These are phyloP conservation scores for Linnemannia hyalina DNA, from an alignment of 192 early-diverging fungal species.

Conservation along the genomic window DNA sequence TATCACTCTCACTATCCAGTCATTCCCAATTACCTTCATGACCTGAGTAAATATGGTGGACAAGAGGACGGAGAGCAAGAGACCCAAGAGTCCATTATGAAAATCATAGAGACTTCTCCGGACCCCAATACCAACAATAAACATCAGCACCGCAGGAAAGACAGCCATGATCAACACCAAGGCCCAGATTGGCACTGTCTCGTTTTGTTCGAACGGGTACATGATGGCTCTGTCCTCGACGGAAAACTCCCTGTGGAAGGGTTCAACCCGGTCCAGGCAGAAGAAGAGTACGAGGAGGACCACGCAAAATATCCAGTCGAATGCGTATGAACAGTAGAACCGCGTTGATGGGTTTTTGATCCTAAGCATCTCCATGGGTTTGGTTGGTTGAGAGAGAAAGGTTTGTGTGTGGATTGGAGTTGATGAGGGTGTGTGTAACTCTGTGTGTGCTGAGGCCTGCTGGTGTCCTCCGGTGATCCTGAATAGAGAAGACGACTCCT, in stretches of 20 bases:
- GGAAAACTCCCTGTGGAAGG: constrained; percentile 79
- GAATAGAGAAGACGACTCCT: background rate
- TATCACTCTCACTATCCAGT: background rate
- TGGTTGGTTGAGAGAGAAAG: background rate
- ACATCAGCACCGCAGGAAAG: constrained; percentile 55
- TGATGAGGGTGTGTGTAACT: background rate
- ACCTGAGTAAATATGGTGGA: constrained; percentile 61
- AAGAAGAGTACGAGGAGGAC: constrained; percentile 72
- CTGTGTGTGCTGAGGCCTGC: background rate
- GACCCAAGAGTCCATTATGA: constrained; percentile 50
- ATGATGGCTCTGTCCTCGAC: constrained; percentile 75
- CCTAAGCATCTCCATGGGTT: constrained; percentile 13
- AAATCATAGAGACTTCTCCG: constrained; percentile 43
- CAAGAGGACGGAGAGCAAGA: constrained; percentile 52
- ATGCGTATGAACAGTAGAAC: constrained; percentile 20
- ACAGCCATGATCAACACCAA: constrained; percentile 46
- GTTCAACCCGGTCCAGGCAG: constrained; percentile 64
- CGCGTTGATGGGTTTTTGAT: constrained; percentile 10
- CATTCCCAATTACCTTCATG: constrained; percentile 46
- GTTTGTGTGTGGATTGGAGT: background rate
- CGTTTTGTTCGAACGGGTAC: constrained; percentile 58
- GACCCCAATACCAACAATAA: constrained; percentile 31
- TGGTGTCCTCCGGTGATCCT: background rate
- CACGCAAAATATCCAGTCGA: constrained; percentile 64
- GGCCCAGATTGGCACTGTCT: constrained; percentile 57